Conservation (phyloP, 2,329 filamentous ascomycete species). For the Dichotomopilus funicola region DNA sequence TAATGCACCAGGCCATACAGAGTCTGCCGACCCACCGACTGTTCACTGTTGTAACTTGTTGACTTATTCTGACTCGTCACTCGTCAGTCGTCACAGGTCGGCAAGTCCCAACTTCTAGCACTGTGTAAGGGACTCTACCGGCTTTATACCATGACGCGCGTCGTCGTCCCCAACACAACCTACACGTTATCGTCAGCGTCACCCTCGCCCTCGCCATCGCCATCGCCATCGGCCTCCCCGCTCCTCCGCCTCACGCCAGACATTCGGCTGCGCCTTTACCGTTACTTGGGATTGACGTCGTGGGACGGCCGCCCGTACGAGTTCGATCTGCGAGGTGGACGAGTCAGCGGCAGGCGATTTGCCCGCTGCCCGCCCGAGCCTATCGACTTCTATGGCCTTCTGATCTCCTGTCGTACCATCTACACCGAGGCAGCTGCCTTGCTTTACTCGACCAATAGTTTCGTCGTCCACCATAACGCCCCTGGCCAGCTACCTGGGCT, state of each 20-base stretch:
- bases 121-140: background rate
- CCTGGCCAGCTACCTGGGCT: background rate
- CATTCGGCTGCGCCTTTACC: background rate
- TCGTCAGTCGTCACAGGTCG: too few species aligned
- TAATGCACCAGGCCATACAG: conserved; percentile 1
- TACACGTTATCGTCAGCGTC: too few species aligned
- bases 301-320: background rate
- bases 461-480: conserved; percentile 5
- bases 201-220: background rate
- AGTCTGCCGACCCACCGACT: conserved; percentile 1
- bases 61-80: background rate
- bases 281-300: background rate
- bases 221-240: background rate
- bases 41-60: background rate
- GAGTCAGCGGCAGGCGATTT: too few species aligned
- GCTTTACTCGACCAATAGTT: conserved; percentile 12
- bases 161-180: background rate
- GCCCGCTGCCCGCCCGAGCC: background rate
- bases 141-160: background rate
- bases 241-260: background rate
- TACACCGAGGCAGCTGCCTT: conserved; percentile 11
- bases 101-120: conserved; percentile 1
- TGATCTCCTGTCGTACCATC: conserved; percentile 13
- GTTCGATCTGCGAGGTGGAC: background rate
- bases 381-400: conserved; percentile 8